Evolutionary conservation across 305 asterid genomes (phyloP).

Genomic region (Vinca major): DNA sequence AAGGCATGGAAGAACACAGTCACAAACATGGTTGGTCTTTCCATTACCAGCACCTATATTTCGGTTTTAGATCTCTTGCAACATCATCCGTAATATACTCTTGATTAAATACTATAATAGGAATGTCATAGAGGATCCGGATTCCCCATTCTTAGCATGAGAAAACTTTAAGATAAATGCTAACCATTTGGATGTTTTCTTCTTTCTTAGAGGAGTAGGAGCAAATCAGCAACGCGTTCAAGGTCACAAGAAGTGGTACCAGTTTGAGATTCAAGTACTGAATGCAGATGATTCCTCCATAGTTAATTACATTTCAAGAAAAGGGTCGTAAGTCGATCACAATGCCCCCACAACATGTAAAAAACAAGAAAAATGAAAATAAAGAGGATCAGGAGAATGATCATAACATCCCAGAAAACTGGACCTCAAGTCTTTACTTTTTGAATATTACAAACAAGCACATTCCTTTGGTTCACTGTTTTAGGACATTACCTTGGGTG

Average conservation of each 20-base stretch:
- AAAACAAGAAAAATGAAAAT: neutral
- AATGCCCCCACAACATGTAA: neutral
- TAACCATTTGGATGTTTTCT: slow-evolving; percentile 1
- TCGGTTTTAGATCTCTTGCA: too few species aligned
- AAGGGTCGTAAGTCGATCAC: neutral
- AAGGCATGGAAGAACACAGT: slow-evolving; percentile 51
- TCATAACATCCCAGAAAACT: too few species aligned
- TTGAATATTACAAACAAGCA: neutral
- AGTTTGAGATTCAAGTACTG: slow-evolving; percentile 12
- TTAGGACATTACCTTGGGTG: too few species aligned
- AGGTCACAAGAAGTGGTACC: slow-evolving; percentile 15
- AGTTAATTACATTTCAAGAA: slow-evolving; percentile 5
- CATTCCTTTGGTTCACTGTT: neutral
- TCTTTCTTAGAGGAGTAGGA: slow-evolving; percentile 9
- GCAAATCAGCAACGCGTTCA: slow-evolving; percentile 13
- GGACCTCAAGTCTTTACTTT: neutral
- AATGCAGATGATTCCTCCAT: neutral
- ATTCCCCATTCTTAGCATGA: too few species aligned
- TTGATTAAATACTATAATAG: too few species aligned
- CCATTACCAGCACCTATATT: too few species aligned
- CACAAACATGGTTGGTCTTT: slow-evolving; percentile 33
- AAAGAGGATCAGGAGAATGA: neutral
- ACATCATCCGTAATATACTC: too few species aligned
- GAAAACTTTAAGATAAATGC: neutral
- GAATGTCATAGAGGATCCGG: too few species aligned